phyloP scores from a whole-genome alignment of 306 rosid genomes.

The Sechiopsis laciniata region DNA sequence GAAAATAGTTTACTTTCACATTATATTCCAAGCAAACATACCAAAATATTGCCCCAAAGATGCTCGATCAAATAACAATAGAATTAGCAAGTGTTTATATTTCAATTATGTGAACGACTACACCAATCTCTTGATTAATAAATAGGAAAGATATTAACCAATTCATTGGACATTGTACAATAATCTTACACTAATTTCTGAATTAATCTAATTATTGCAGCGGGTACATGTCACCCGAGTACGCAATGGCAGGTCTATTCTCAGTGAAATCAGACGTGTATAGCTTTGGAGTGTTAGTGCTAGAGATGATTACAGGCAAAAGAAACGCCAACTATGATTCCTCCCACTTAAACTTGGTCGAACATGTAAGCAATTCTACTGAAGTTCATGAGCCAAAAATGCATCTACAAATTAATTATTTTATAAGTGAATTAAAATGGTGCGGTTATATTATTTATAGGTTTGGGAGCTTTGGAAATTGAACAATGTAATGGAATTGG shows the following conservation, averaged over 20 bases:
- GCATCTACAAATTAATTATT: no score
- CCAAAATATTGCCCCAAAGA: no score
- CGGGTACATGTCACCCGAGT: conserved; percentile 65
- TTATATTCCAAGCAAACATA: no score
- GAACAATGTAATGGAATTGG: conserved; percentile 32
- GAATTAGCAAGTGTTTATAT: no score
- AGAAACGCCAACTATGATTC: conserved; percentile 39
- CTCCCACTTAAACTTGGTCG: conserved; percentile 39
- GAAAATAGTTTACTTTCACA: no score
- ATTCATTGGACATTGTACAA: no score
- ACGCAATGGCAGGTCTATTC: conserved; percentile 55
- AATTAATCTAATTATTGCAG: conserved; percentile 15
- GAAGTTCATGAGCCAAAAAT: neutral
- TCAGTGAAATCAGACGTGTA: conserved; percentile 47
- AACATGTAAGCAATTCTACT: conserved; percentile 42
- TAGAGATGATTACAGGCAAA: conserved; percentile 56
- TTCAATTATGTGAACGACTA: neutral
- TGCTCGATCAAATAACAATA: no score
- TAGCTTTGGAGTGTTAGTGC: conserved; percentile 47
- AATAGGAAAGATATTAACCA: neutral
- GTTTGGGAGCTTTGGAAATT: conserved; percentile 57
- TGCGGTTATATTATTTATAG: conserved; percentile 18
- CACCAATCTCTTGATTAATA: no score
- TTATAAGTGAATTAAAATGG: no score
- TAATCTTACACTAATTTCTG: no score